Conservation (phyloP, 2,329 filamentous ascomycete genomes). For the Xylariaceae sp. region DNA sequence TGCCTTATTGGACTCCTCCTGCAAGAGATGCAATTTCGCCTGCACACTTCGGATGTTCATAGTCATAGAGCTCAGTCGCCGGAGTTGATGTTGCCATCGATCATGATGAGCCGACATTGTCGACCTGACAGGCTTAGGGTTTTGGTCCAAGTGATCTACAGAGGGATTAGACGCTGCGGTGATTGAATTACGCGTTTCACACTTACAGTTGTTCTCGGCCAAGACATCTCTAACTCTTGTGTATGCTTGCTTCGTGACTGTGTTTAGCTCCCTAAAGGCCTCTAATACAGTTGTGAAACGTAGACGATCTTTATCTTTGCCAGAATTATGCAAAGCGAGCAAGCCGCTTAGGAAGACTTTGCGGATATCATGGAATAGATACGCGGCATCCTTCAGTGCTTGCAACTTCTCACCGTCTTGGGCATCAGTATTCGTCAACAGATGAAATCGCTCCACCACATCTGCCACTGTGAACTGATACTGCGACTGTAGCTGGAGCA, state of each 20-base stretch:
- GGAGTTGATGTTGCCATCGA: constrained; percentile 77
- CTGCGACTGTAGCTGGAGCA: constrained; percentile 90
- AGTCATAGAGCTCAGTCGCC: constrained; percentile 81
- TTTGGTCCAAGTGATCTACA: constrained; percentile 34
- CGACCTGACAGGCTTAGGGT: constrained; percentile 53
- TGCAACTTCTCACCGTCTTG: constrained; percentile 76
- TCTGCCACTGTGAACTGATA: constrained; percentile 74
- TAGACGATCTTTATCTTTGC: constrained; percentile 67
- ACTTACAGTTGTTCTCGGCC: constrained; percentile 72
- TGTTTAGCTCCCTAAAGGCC: constrained; percentile 62
- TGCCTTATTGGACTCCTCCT: constrained; percentile 79
- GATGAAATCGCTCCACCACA: constrained; percentile 62
- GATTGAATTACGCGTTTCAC: background rate
- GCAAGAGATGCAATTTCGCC: constrained; percentile 86
- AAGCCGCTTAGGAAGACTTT: constrained; percentile 87
- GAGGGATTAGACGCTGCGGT: constrained; percentile 1
- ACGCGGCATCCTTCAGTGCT: constrained; percentile 73
- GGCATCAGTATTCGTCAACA: constrained; percentile 59
- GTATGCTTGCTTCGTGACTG: constrained; percentile 56
- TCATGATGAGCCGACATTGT: constrained; percentile 70
- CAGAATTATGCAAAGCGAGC: constrained; percentile 77
- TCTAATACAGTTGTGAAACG: constrained; percentile 76
- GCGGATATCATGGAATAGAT: constrained; percentile 72
- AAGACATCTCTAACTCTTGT: constrained; percentile 64
- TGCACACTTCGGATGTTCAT: constrained; percentile 87